Evolutionary conservation across 371 early-diverging fungal genomes (phyloP), one percentile per base, ranked within the genome.

Genomic region (Lichtheimia hyalospora): DNA sequence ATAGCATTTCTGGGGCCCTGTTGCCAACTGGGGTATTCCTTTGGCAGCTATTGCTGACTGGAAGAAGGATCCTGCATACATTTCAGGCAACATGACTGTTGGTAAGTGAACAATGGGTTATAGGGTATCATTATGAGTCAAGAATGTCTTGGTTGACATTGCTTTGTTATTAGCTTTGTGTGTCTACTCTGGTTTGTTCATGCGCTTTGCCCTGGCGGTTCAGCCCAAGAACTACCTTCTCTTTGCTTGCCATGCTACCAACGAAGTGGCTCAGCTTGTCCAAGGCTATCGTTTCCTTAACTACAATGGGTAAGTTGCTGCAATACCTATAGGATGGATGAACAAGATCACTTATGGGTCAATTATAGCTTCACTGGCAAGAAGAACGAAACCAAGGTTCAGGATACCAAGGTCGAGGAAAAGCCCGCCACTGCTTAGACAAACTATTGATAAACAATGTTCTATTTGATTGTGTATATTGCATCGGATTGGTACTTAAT

Each of bases 11-110:
- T 94, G 94, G 94, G 94, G 94, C 52, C 94, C 94, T 53, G 89
- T 93, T 34, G 97, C 94, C 55, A 98, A 97, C 84, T 98, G 98
- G 98, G 97, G 97, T 58, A 85, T 98, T 54, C 98, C 98, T 50
- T 64, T 95, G 46, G 98, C 98, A 25, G 98, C 97, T 34, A 91
- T 97, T 58, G 91, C 95, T 41, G 98, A 98, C 75, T 86, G 86
- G 62, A 83, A 89, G 61, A 95, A 96, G 77, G 89, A 90, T 64
- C 94, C 97, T 16, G 95, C 94, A 62, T 72, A 89, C 69, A 98
- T 98, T 70, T 90, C 91, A 41, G 94, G 95, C 57, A 95, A 93
- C 63, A 98, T 98, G 98, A 98, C 95, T 21, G 65, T 66, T 20
- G 92, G 91, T 90, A 74, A 57, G 58, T 43, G 52, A 18, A 27